Conservation (phyloP, 352 stramenopile genomes). For the Phytophthora aleatoria region DNA sequence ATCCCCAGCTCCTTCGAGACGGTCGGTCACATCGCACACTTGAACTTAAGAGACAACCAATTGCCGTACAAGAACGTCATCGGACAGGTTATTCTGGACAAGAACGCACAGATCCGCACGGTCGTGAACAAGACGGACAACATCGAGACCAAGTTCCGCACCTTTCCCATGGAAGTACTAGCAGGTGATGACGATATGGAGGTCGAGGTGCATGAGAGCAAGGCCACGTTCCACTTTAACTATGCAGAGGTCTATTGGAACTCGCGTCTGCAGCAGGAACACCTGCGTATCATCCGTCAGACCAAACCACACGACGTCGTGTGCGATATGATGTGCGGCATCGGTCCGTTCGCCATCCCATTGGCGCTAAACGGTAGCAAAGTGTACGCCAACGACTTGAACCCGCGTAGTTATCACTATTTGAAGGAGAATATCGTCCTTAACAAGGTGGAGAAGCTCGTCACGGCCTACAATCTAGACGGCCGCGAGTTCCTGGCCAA, state of each 20-base stretch:
- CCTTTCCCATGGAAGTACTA: slow-evolving; percentile 97
- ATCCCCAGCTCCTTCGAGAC: slow-evolving; percentile 96
- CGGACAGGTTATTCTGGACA: slow-evolving; percentile 97
- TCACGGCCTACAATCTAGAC: slow-evolving; percentile 93
- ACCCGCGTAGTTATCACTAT: slow-evolving; percentile 91
- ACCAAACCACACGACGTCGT: slow-evolving; percentile 78
- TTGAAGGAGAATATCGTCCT: slow-evolving; percentile 89
- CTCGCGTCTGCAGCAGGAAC: slow-evolving; percentile 94
- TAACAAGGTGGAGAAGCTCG: slow-evolving; percentile 89
- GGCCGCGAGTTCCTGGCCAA: slow-evolving; percentile 91
- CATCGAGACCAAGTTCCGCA: slow-evolving; percentile 95
- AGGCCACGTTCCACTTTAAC: slow-evolving; percentile 94
- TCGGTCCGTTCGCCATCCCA: slow-evolving; percentile 96
- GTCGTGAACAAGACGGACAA: slow-evolving; percentile 98
- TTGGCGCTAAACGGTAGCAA: slow-evolving; percentile 84
- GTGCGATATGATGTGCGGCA: slow-evolving; percentile 96
- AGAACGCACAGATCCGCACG: slow-evolving; percentile 94
- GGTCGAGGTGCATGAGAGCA: slow-evolving; percentile 93
- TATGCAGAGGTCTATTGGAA: slow-evolving; percentile 98
- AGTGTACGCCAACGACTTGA: slow-evolving; percentile 95
- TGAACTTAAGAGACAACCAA: slow-evolving; percentile 95
- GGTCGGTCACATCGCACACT: slow-evolving; percentile 96
- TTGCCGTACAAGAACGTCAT: slow-evolving; percentile 97
- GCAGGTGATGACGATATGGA: slow-evolving; percentile 85
- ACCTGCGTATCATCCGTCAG: slow-evolving; percentile 90